Base-by-base conservation (phyloP, 2,329 filamentous ascomycete genomes). In the Fusarium redolens region DNA sequence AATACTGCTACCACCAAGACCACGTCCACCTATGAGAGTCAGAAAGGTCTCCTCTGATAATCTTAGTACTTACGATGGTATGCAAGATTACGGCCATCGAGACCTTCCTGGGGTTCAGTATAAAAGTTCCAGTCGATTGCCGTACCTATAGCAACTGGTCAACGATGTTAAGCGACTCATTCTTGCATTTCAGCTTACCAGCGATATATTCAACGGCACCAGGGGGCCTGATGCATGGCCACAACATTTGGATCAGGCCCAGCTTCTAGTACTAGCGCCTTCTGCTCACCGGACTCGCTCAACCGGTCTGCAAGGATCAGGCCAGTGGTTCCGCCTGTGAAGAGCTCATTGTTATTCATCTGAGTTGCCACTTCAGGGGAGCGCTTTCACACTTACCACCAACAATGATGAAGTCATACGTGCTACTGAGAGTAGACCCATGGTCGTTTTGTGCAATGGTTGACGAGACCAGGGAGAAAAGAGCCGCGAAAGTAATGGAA, bases 361-460 rank as follows among this genome's bases (percentile, higher is more conserved):
- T 2, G 14, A 11, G 30, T 6, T 31, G 9, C 1, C 7, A 9
- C 4, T 2, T 1, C 4, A 4, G 1, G 3, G 10, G 5, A 1
- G 17, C 4, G 0, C 8, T 11, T 3, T 7, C 0, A 3, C 0
- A 41, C 30, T 30, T 17, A 37, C 63, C 65, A 14, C 65, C 65
- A 13, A 65, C 55, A 17, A 68, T 68, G 8, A 68, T 40, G 13
- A 68, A 68, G 8, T 68, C 65, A 28, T 68, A 68, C 4, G 54
- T 57, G 3, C 20, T 40, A 10, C 7, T 15, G 20, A 55, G 25
- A 22, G 28, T 41, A 15, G 37, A 22, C 10, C 14, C 20, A 14
- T 17, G 10, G 30, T 55, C 7, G 10, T 43, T 2, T 33, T 5
- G 9, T 43, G 52, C 28, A 41, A 43, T 22, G 20, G 30, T 31